phyloP scores from a whole-genome alignment of 305 asterid genomes.

The Fraxinus baroniana region DNA sequence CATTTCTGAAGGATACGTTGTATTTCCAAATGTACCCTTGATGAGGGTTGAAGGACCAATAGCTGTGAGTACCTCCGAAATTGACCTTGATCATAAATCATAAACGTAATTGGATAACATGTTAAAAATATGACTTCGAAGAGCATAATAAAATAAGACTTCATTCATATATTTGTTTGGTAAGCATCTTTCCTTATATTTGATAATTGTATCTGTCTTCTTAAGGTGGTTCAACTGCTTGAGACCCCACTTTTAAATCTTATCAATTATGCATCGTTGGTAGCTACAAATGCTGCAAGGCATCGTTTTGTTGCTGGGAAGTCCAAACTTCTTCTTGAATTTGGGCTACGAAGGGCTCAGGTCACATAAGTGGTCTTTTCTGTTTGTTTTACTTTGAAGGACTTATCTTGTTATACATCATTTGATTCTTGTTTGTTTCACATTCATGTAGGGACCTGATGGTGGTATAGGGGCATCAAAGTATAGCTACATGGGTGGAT shows the following conservation, averaged over 20 bases:
- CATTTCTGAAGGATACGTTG: conserved; percentile 86
- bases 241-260: conserved; percentile 95
- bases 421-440: conserved; percentile 20
- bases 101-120: neutral
- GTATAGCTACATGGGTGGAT: conserved; percentile 98
- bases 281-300: conserved; percentile 98
- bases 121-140: neutral
- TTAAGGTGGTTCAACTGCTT: conserved; percentile 89
- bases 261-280: conserved; percentile 86
- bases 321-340: conserved; percentile 90
- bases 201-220: conserved; percentile 26
- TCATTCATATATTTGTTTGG: neutral
- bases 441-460: conserved; percentile 82
- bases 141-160: neutral
- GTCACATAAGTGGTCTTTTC: conserved; percentile 31
- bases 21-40: conserved; percentile 92
- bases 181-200: conserved; percentile 22
- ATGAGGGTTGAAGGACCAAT: conserved; percentile 97
- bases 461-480: conserved; percentile 97
- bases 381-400: conserved; percentile 25
- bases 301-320: conserved; percentile 98
- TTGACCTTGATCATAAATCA: neutral
- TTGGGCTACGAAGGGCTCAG: conserved; percentile 96
- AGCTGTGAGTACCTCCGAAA: conserved; percentile 67
- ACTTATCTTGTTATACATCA: conserved; percentile 9